Evolutionary conservation across 2,329 filamentous ascomycete genomes (phyloP).

Genomic region (Ilyonectria robusta): DNA sequence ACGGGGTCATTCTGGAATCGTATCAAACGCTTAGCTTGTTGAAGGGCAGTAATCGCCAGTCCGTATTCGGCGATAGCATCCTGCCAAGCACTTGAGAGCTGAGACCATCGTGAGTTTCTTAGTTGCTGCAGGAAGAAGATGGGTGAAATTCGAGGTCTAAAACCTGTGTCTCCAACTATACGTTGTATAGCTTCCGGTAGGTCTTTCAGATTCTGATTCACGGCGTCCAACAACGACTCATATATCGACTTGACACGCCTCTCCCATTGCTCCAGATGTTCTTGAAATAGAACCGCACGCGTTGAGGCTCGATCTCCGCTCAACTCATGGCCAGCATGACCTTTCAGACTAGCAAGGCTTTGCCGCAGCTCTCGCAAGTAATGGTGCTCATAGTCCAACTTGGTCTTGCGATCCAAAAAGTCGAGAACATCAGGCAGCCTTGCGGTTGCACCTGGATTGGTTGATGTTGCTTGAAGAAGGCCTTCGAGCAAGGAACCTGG

Average conservation of each 20-base stretch:
- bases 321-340: constrained; percentile 4
- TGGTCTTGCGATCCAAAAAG: constrained; percentile 20
- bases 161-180: constrained; percentile 8
- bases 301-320: background rate
- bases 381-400: constrained; percentile 25
- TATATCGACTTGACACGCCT: background rate
- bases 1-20: constrained; percentile 36
- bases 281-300: background rate
- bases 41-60: constrained; percentile 55
- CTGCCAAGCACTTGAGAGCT: constrained; percentile 53
- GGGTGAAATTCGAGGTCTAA: constrained; percentile 49
- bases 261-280: constrained; percentile 20
- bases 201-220: too few relatives aligned
- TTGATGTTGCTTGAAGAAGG: background rate
- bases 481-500: accelerated
- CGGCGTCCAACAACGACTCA: background rate
- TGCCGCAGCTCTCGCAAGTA: constrained; percentile 31
- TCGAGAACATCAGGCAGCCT: constrained; percentile 27
- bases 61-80: constrained; percentile 57
- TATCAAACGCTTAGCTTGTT: constrained; percentile 60
- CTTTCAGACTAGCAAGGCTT: constrained; percentile 27
- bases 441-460: background rate
- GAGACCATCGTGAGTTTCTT: constrained; percentile 42
- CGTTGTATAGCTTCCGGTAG: background rate
- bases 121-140: constrained; percentile 55